Percentiles rank a stretch among this genome's conserved stretches.
phyloP scores from a whole-genome alignment of 805 yeast species.

The Candida patagonica region DNA sequence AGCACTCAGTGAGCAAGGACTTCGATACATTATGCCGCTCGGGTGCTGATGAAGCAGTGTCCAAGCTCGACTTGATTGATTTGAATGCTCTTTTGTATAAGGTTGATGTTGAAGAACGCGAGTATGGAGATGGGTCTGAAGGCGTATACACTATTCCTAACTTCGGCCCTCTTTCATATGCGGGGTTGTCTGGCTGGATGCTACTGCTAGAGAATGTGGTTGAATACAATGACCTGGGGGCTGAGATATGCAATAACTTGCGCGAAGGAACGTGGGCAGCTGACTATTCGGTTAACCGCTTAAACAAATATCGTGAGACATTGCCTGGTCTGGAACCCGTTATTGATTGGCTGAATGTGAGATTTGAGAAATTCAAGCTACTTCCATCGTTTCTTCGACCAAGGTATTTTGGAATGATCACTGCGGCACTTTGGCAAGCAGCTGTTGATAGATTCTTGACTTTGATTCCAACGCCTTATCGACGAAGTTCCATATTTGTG shows the following conservation, averaged over 20 bases:
- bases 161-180: constrained; percentile 65
- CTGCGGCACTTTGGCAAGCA: constrained; percentile 79
- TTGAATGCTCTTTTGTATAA: constrained; percentile 67
- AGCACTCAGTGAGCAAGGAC: constrained; percentile 53
- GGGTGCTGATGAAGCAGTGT: constrained; percentile 71
- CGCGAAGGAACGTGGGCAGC: constrained; percentile 86
- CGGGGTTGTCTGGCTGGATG: constrained; percentile 93
- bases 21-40: constrained; percentile 59
- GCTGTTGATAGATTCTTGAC: constrained; percentile 58
- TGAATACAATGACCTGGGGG: constrained; percentile 65
- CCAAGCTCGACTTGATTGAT: constrained; percentile 51
- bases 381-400: constrained; percentile 81
- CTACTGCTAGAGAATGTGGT: constrained; percentile 56
- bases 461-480: constrained; percentile 45
- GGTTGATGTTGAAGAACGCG: constrained; percentile 83
- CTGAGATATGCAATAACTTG: constrained; percentile 72
- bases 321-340: constrained; percentile 45
- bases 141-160: constrained; percentile 73
- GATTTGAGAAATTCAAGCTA: constrained; percentile 52
- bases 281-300: constrained; percentile 58
- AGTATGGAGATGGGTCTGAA: constrained; percentile 57
- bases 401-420: constrained; percentile 72
- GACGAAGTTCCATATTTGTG: constrained; percentile 58
- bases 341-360: constrained; percentile 56
- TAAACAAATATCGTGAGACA: constrained; percentile 42